phyloP scores from a whole-genome alignment of 768 basidiomycete species.

The Calocybe cyanea region DNA sequence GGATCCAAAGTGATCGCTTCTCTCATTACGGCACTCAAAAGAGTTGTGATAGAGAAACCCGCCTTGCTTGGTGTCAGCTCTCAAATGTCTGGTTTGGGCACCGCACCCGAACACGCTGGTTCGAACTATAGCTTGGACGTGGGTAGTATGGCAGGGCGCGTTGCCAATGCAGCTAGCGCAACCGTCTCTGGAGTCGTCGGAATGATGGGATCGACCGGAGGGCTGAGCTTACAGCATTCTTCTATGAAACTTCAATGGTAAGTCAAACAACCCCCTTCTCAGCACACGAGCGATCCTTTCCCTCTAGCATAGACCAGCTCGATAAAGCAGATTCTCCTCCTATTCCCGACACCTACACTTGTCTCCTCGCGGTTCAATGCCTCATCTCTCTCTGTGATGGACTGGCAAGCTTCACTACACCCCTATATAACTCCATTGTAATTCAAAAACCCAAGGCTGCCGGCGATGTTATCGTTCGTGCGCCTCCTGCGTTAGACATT shows the following conservation, averaged over 20 bases:
- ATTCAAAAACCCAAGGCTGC: conserved; percentile 61
- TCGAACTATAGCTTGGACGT: conserved; percentile 58
- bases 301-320: conserved; percentile 86
- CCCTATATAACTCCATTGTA: conserved; percentile 70
- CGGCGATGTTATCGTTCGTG: conserved; percentile 62
- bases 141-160: conserved; percentile 74
- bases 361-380: conserved; percentile 88
- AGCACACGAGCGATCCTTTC: conserved; percentile 1
- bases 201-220: conserved; percentile 71
- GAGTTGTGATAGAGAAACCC: conserved; percentile 87
- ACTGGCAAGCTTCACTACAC: conserved; percentile 68
- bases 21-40: conserved; percentile 79
- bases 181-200: conserved; percentile 83
- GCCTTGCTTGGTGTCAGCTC: conserved; percentile 71
- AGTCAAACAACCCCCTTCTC: conserved; percentile 18
- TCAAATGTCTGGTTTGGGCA: conserved; percentile 81
- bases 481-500: conserved; percentile 71
- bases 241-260: conserved; percentile 92
- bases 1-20: conserved; percentile 72
- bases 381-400: conserved; percentile 85
- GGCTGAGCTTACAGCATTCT: conserved; percentile 68
- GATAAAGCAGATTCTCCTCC: conserved; percentile 95
- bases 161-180: conserved; percentile 77
- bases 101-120: conserved; percentile 35
- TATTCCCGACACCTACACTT: conserved; percentile 92